A percentile compares a stretch with the other conserved stretches of the same genome.
Evolutionary conservation across 169 alveolate genomes (phyloP).

Genomic region (Plasmodium vinckei): DNA sequence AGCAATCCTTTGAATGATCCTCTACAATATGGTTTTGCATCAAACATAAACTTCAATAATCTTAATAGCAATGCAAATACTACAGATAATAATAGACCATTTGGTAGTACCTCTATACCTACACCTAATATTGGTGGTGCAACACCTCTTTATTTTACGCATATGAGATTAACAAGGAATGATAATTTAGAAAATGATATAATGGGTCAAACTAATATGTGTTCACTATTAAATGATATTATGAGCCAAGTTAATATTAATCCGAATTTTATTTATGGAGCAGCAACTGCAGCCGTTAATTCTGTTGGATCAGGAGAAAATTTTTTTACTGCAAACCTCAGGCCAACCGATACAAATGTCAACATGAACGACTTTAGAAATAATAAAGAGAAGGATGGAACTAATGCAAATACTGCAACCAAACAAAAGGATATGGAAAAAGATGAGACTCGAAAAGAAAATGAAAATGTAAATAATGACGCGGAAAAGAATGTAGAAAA

Average conservation of each 20-base stretch:
- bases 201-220: slow-evolving; percentile 62
- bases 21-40: slow-evolving; percentile 7
- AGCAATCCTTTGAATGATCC: slow-evolving; percentile 18
- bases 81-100: neutral
- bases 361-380: slow-evolving; percentile 11
- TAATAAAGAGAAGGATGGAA: too few relatives aligned
- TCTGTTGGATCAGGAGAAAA: neutral
- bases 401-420: neutral
- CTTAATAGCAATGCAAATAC: slow-evolving; percentile 15
- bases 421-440: too few relatives aligned
- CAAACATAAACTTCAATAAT: slow-evolving; percentile 9
- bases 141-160: slow-evolving; percentile 65
- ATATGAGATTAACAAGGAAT: slow-evolving; percentile 62
- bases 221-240: slow-evolving; percentile 42
- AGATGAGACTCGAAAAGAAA: neutral
- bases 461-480: neutral
- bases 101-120: neutral
- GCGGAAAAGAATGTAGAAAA: neutral
- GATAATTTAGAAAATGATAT: slow-evolving; percentile 53
- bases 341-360: slow-evolving; percentile 2
- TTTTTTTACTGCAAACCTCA: neutral
- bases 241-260: slow-evolving; percentile 65
- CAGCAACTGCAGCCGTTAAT: neutral
- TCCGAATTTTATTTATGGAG: slow-evolving; percentile 42
- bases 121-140: neutral